Conservation (phyloP, 169 alveolate genomes). For the Prorocentrum cordatum region DNA sequence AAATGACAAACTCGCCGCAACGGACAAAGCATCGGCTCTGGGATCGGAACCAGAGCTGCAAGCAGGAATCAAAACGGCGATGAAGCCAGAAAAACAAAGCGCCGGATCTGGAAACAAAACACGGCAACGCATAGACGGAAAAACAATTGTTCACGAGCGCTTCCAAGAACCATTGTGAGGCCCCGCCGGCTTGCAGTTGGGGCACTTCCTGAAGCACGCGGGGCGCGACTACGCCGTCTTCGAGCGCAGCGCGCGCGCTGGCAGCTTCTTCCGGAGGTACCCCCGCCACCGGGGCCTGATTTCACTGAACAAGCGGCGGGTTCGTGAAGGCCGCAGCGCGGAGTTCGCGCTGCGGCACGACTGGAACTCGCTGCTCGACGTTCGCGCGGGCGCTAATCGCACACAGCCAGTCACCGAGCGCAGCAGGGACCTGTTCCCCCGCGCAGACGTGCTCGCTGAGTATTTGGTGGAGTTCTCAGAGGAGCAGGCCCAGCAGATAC, state of each 20-base stretch:
- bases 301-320: conserved; percentile 30
- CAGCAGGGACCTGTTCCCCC: conserved; percentile 29
- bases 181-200: conserved; percentile 36
- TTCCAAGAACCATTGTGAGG: too few species aligned
- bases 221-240: conserved; percentile 4
- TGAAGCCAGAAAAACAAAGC: too few species aligned
- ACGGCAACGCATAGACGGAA: too few species aligned
- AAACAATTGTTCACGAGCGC: too few species aligned
- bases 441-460: conserved; percentile 4
- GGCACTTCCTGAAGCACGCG: conserved; percentile 13
- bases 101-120: too few species aligned
- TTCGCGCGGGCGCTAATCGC: background rate
- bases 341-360: conserved; percentile 52
- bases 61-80: too few species aligned
- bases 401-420: conserved; percentile 18
- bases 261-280: conserved; percentile 31
- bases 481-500: conserved; percentile 26
- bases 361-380: conserved; percentile 35
- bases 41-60: too few species aligned
- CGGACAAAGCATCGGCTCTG: too few species aligned
- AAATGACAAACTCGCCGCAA: too few species aligned
- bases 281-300: conserved; percentile 47
- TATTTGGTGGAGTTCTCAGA: conserved; percentile 24
- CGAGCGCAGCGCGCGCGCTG: conserved; percentile 17
- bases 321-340: conserved; percentile 1